These are phyloP conservation scores for Penicillium decumbens DNA, from an alignment of 2,329 filamentous ascomycete species.

Conservation along the genomic window DNA sequence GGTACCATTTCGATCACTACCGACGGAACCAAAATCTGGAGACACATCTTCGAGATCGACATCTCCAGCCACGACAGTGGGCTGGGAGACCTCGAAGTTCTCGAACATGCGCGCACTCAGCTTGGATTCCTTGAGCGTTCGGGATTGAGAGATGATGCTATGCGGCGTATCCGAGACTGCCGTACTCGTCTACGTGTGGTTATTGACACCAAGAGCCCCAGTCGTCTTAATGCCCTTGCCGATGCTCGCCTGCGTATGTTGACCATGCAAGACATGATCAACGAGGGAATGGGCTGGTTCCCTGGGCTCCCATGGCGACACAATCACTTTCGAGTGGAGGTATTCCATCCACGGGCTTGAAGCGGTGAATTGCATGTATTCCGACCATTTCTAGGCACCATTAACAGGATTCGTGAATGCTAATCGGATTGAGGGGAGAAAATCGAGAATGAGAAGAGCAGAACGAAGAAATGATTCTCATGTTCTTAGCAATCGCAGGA, in stretches of 20 bases:
- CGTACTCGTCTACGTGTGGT: background rate
- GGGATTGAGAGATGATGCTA: background rate
- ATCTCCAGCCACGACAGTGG: background rate
- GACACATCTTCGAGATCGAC: background rate
- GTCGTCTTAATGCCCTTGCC: background rate
- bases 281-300: conserved; percentile 8
- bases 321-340: conserved; percentile 1
- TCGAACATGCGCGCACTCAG: background rate
- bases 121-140: background rate
- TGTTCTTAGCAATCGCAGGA: background rate
- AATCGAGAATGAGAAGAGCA: background rate
- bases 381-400: background rate
- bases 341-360: background rate
- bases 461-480: background rate
- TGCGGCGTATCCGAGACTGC: background rate
- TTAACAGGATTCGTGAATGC: background rate
- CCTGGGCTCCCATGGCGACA: conserved; percentile 3
- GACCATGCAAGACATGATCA: conserved; percentile 5
- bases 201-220: background rate
- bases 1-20: background rate
- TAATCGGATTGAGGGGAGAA: background rate
- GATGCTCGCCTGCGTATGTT: background rate
- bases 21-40: background rate
- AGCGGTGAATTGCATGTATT: background rate
- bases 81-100: background rate